These are phyloP conservation scores for Dicorynia guianensis DNA, from an alignment of 306 rosid genomes.

Conservation along the genomic window DNA sequence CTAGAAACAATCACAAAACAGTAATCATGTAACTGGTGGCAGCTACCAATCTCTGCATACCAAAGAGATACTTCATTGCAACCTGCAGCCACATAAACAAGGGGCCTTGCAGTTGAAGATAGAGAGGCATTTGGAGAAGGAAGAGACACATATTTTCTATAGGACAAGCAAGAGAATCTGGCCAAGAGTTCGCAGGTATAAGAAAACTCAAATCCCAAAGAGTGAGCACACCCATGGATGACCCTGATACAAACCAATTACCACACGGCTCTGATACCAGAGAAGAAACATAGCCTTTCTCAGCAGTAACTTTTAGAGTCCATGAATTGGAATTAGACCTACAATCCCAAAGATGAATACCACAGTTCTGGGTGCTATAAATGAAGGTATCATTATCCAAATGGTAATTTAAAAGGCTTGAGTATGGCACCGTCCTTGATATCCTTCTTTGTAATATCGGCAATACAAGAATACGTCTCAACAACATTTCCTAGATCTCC, in stretches of 20 bases:
- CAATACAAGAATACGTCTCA: constrained; percentile 93
- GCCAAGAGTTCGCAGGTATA: constrained; percentile 88
- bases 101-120: constrained; percentile 84
- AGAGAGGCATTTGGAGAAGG: constrained; percentile 75
- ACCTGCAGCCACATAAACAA: constrained; percentile 94
- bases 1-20: constrained; percentile 28
- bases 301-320: constrained; percentile 81
- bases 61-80: constrained; percentile 96
- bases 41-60: constrained; percentile 96
- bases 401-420: constrained; percentile 68
- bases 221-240: constrained; percentile 90
- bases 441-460: constrained; percentile 89
- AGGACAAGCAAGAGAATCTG: constrained; percentile 83
- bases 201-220: constrained; percentile 98
- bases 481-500: constrained; percentile 86
- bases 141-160: constrained; percentile 90
- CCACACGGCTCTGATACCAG: constrained; percentile 82
- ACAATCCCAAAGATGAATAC: constrained; percentile 96
- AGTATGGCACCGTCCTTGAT: constrained; percentile 91
- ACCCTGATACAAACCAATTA: constrained; percentile 97
- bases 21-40: constrained; percentile 82
- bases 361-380: constrained; percentile 93
- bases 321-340: constrained; percentile 80
- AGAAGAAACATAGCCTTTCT: constrained; percentile 85
- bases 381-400: constrained; percentile 67